These are phyloP conservation scores for Medicago lupulina DNA, from an alignment of 306 rosid species.

Conservation along the genomic window DNA sequence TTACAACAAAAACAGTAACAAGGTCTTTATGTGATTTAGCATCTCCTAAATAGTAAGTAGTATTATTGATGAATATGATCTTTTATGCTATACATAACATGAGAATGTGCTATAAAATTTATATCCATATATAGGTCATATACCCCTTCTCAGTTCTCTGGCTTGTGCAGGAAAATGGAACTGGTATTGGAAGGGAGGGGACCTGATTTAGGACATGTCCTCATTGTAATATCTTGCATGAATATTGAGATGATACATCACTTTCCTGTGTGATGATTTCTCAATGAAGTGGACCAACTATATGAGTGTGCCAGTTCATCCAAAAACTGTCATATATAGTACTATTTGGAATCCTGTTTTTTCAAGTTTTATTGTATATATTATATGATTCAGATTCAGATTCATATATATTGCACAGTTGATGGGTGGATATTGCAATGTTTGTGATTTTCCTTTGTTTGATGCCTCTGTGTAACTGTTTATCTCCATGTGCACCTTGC, in stretches of 20 bases:
- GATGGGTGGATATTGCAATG: conserved; percentile 8
- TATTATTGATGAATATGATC: neutral
- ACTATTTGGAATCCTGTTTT: conserved; percentile 32
- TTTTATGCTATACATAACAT: neutral
- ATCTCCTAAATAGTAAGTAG: neutral
- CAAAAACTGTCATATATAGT: conserved; percentile 26
- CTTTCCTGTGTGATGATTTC: conserved; percentile 38
- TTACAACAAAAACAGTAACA: no score
- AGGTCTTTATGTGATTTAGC: neutral
- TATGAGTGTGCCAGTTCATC: conserved; percentile 15
- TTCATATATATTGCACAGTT: neutral
- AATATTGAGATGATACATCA: conserved; percentile 39
- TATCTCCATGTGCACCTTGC: conserved; percentile 52
- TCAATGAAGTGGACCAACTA: conserved; percentile 42
- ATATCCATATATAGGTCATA: neutral
- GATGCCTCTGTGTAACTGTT: conserved; percentile 37
- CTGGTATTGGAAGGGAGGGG: conserved; percentile 9
- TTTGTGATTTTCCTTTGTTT: conserved; percentile 32
- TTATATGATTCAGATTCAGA: conserved; percentile 20
- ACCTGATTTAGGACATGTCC: conserved; percentile 34
- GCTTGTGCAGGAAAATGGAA: conserved; percentile 1
- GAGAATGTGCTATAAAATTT: conserved; percentile 8
- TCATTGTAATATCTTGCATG: conserved; percentile 39
- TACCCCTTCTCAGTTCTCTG: neutral
- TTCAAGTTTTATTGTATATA: neutral